Base-by-base conservation (phyloP, 179 eudicot species). In the Beta corolliflora region DNA sequence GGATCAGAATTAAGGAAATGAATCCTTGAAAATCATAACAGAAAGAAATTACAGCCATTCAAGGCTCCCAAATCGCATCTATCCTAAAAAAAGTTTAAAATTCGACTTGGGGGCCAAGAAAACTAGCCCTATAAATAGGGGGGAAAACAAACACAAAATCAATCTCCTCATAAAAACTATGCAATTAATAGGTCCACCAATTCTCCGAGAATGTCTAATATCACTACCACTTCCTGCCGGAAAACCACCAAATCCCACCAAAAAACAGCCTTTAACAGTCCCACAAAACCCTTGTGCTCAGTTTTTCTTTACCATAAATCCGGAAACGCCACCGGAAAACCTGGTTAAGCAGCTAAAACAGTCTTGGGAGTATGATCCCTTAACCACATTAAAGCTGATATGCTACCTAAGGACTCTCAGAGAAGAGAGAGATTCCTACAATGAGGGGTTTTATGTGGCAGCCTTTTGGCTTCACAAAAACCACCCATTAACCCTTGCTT, bases 161-260 rank as follows among this genome's bases (percentile, higher is more conserved):
- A 61, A n/a, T 45, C 70, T 44, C 41, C 70, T 70, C 18, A 13
- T n/a, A 1, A 60, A 56, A 48, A 69, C 7, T 70, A 81, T 81
- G 84, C 84, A 50, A 6, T 81, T 81, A 60, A 48, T 81, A 59
- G 84, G 84, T 58, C 84, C 84, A 76, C 84, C 84, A 69, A 70
- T 81, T 69, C 80, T 76, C 80, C 61, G 56, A 81, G 16, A 60
- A 76, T 76, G 80, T 50, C 66, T 25, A 4, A 5, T 11, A 45
- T 46, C 63, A 64, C 74, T 15, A 46, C 19, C 80, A 3, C 71
- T 53, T 54, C 58, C 68, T 8, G 66, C 83, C 5, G 21, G 45
- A 46, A 66, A 66, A 59, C 53, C 76, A 45, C 80, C 59, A 1
- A 67, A 11, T 66, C 45, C 75, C 3, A 5, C 79, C 54, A 9